Percentiles rank a stretch among this genome's conserved stretches.
Evolutionary conservation across 352 stramenopile genomes (phyloP).

Genomic region (Phytophthora aleatoria): DNA sequence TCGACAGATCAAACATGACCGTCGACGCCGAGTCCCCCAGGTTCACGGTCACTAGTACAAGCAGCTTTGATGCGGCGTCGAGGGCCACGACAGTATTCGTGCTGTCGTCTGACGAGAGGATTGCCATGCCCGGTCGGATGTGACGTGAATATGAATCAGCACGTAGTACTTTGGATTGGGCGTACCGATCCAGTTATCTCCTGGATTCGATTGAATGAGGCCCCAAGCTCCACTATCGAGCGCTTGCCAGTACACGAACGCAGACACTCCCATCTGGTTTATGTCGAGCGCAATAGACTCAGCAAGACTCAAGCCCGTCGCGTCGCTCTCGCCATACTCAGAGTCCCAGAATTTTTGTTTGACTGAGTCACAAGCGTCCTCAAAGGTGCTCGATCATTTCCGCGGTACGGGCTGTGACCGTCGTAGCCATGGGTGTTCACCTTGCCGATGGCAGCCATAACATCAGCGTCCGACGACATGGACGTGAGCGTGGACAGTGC

Average conservation of each 20-base stretch:
- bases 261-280: conserved; percentile 47
- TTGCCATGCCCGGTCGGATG: conserved; percentile 63
- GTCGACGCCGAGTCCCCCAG: conserved; percentile 6
- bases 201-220: conserved; percentile 47
- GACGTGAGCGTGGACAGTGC: too few relatives aligned
- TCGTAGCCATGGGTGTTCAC: too few relatives aligned
- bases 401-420: too few relatives aligned
- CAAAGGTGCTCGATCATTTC: too few relatives aligned
- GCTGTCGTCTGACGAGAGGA: conserved; percentile 38
- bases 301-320: too few relatives aligned
- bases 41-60: conserved; percentile 48
- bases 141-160: conserved; percentile 62
- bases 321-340: too few relatives aligned
- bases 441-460: too few relatives aligned
- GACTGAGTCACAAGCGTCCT: too few relatives aligned
- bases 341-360: too few relatives aligned
- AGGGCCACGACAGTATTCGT: conserved; percentile 43
- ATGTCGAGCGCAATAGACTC: conserved; percentile 53
- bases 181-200: conserved; percentile 38
- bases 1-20: conserved; percentile 42
- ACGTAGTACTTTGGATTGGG: conserved; percentile 60
- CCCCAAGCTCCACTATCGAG: conserved; percentile 47
- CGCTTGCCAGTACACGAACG: conserved; percentile 50
- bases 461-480: too few relatives aligned
- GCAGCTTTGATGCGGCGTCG: conserved; percentile 18